phyloP scores from a whole-genome alignment of 129 eudicot genomes.

The Escallonia herrerae region DNA sequence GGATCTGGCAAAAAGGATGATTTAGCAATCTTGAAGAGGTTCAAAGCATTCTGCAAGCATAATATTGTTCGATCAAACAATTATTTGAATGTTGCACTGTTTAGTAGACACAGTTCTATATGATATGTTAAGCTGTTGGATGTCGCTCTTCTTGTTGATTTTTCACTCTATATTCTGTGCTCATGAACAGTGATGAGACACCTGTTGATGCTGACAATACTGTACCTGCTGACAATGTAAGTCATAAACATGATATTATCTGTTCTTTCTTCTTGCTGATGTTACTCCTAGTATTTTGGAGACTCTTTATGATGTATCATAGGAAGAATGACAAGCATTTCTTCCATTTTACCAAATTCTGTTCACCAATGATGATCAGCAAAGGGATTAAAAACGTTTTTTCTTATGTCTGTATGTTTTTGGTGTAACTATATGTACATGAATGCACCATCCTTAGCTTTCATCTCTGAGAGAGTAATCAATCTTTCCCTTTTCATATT shows the following conservation, averaged over 20 bases:
- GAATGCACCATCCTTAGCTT: too few species aligned
- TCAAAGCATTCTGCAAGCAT: conserved; percentile 12
- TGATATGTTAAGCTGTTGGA: not conserved
- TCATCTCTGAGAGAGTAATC: too few species aligned
- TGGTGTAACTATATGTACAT: too few species aligned
- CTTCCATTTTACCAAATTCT: too few species aligned
- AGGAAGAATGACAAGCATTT: too few species aligned
- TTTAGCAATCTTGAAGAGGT: conserved; percentile 46
- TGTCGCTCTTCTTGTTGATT: conserved; percentile 2
- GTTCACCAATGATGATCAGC: too few species aligned
- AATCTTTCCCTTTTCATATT: too few species aligned
- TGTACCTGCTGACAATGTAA: conserved; percentile 49
- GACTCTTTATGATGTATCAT: too few species aligned
- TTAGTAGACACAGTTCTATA: conserved; percentile 3
- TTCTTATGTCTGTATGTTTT: too few species aligned
- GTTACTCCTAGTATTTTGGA: too few species aligned
- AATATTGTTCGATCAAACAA: conserved; percentile 1
- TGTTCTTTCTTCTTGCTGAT: not conserved
- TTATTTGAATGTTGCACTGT: not conserved
- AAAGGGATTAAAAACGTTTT: too few species aligned
- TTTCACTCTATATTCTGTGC: conserved; percentile 15
- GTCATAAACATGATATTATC: conserved; percentile 8
- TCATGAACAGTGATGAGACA: conserved; percentile 45
- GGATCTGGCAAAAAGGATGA: conserved; percentile 39
- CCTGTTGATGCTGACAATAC: conserved; percentile 35